Evolutionary conservation across 2,329 filamentous ascomycete species (phyloP), one percentile per base, ranked within the genome.

Genomic region (Laburnicola sp.): DNA sequence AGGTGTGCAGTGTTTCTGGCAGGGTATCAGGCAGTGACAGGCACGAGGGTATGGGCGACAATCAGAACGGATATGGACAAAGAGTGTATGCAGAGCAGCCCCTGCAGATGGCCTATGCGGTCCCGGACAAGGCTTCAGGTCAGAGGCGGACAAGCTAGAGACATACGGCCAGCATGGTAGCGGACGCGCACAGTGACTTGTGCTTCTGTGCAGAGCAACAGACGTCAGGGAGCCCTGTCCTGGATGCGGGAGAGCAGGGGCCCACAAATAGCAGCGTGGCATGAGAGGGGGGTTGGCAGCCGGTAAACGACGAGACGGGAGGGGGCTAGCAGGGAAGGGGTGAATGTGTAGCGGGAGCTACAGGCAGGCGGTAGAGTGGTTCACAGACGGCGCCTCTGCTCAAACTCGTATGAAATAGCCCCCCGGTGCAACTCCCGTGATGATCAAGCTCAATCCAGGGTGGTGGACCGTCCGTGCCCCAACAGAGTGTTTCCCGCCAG

Each of bases 361-460:
- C 59, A 66, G 50, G 36, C 58, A 55, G 59, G 63, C 66, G 57
- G 59, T 58, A 54, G 56, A 64, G 56, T 65, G 69, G 63, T 65
- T 66, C 59, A 63, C 62, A 62, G 65, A 66, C 59, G 62, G 59
- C 54, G 47, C 54, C 49, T 48, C 60, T 62, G 65, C 61, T 63
- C 62, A 56, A 60, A 63, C 64, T 70, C 68, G 68, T 71, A 68
- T 72, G 68, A 69, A 68, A 72, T 71, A 66, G 70, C 68, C 68
- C 44, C 57, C 66, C 66, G 55, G 66, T 69, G 66, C 67, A 68
- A 71, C 69, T 70, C 62, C 63, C 63, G 63, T 68, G 64, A 63
- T 59, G 59, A 66, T 62, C 57, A 61, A 65, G 61, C 62, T 65
- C 58, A 61, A 57, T 60, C 62, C 59, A 65, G 58, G 63, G 58